Conservation (phyloP, 306 rosid genomes). For the Herpetospermum pedunculosum region DNA sequence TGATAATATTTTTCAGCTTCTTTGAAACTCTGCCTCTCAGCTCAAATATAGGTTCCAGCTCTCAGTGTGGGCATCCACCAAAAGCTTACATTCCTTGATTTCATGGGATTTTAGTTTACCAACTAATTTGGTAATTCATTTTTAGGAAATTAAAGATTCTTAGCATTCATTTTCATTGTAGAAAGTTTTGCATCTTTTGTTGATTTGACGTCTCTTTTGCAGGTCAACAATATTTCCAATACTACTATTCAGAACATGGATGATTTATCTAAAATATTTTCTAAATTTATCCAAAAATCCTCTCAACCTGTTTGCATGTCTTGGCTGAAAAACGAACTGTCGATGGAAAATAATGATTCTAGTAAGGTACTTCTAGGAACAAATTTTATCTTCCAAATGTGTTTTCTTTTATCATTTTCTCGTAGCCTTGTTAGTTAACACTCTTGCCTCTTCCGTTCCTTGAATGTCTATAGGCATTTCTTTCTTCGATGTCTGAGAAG, state of each 20-base stretch:
- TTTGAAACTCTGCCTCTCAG: not conserved
- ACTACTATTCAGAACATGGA: conserved; percentile 25
- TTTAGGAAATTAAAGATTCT: not conserved
- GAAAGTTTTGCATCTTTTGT: not conserved
- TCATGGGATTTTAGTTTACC: not conserved
- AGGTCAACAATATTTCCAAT: conserved; percentile 55
- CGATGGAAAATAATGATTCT: conserved; percentile 27
- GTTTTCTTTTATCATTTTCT: not conserved
- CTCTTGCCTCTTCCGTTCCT: conserved; percentile 8
- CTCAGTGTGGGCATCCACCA: not conserved
- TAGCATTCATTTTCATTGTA: not conserved
- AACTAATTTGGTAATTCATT: not conserved
- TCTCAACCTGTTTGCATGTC: conserved; percentile 43
- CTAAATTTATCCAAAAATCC: conserved; percentile 44
- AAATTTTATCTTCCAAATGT: conserved; percentile 6
- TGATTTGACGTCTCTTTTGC: conserved; percentile 8
- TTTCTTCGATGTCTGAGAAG: conserved; percentile 45
- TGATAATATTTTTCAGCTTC: too few relatives aligned
- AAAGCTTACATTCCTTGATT: not conserved
- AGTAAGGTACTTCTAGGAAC: conserved; percentile 37
- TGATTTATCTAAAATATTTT: conserved; percentile 38
- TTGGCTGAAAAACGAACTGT: conserved; percentile 74
- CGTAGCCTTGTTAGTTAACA: conserved; percentile 6
- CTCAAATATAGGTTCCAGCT: not conserved
- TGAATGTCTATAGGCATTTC: conserved; percentile 37